Evolutionary conservation across 371 early-diverging fungal species (phyloP).

Genomic region (Quaeritorhiza haematococci): DNA sequence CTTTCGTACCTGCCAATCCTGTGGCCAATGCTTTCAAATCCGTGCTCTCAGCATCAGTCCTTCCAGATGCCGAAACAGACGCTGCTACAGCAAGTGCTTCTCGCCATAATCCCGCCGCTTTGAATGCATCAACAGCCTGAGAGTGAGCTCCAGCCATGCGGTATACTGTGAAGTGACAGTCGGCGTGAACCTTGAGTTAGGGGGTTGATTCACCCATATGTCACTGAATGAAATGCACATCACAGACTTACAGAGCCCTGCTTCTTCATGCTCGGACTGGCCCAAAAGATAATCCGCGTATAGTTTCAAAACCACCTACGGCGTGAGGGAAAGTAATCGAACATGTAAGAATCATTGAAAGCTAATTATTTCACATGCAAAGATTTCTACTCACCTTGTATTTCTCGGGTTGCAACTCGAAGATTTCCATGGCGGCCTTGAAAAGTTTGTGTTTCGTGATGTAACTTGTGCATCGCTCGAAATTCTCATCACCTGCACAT

Average conservation of each 20-base stretch:
- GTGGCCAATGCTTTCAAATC: slow-evolving; percentile 19
- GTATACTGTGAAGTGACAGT: slow-evolving; percentile 40
- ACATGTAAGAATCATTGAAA: background rate
- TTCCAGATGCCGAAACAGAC: slow-evolving; percentile 12
- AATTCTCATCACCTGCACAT: slow-evolving; percentile 49
- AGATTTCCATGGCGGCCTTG: slow-evolving; percentile 54
- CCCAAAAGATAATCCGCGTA: slow-evolving; percentile 63
- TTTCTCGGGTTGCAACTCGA: slow-evolving; percentile 40
- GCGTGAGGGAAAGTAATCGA: slow-evolving; percentile 3
- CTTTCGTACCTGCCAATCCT: slow-evolving; percentile 15
- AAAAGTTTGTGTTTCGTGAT: slow-evolving; percentile 63
- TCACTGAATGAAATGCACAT: background rate
- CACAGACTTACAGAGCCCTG: slow-evolving; percentile 41
- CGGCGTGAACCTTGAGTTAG: background rate
- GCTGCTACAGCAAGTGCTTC: slow-evolving; percentile 61
- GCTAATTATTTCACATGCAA: background rate
- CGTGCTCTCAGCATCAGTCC: slow-evolving; percentile 4
- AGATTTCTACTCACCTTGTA: slow-evolving; percentile 18
- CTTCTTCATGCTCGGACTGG: slow-evolving; percentile 59
- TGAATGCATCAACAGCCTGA: slow-evolving; percentile 68
- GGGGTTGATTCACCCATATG: background rate
- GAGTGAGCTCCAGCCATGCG: slow-evolving; percentile 54
- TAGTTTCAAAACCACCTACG: slow-evolving; percentile 44
- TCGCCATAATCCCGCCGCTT: slow-evolving; percentile 63
- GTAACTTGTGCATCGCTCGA: slow-evolving; percentile 63